Base-by-base conservation (phyloP, 2,329 filamentous ascomycete genomes). In the Triangularia verruculosa region DNA sequence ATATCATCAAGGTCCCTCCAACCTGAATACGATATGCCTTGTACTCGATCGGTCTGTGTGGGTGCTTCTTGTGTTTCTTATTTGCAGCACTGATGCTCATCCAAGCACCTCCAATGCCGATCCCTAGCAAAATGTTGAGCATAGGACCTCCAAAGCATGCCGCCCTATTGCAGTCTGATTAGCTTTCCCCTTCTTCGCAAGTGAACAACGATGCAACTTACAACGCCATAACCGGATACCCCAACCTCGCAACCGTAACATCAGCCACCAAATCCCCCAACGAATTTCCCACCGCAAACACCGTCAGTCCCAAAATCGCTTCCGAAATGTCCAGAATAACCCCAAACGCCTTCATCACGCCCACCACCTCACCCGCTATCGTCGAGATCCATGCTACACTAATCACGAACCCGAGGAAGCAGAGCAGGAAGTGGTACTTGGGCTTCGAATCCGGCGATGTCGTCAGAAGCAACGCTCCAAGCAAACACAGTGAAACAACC, bases 111-210 rank as follows among this genome's bases (percentile, higher is more conserved):
- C 90, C 91, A 3, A 98, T 81, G n/a, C 95, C 95, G 59, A 99
- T 93, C 0, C 95, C 95, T 3, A 99, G 85, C 0, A 99, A 80
- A 67, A 99, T 99, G 71, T 99, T 99, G 47, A 99, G 85, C 92
- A 99, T 94, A 0, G 95, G 95, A 0, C 95, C 96, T n/a, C 95
- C 95, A 74, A 99, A 97, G 74, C 95, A 99, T 4, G 95, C 95
- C 32, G 91, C 93, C 47, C 84, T 86, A 66, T 65, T 34, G 47
- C 54, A 34, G 9, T n/a, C 39, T 30, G 25, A 66, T 75, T 70
- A 76, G 73, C 65, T 27, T 13, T 30, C 30, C 2, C 24, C 3
- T 28, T 4, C 6, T 3, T 2, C n/a, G n/a, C n/a, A n/a, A n/a
- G 30, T 34, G 27, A 54, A 32, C 39, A 43, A 3, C 2, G 28